Evolutionary conservation across 2,329 filamentous ascomycete species (phyloP).

Genomic region (Microdochium bolleyi): DNA sequence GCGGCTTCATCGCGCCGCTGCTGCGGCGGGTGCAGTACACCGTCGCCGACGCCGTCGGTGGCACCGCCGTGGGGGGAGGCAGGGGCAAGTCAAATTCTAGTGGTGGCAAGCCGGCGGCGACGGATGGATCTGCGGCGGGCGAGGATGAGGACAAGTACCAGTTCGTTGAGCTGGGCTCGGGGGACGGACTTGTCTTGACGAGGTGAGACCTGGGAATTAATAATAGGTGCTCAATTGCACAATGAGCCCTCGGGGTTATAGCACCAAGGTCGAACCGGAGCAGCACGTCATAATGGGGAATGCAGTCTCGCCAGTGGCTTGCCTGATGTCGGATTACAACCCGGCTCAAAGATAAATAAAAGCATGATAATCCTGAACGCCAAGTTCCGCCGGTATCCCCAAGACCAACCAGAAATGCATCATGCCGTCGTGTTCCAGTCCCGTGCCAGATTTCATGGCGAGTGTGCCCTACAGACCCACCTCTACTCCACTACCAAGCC

Average conservation of each 20-base stretch:
- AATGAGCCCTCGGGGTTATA: not conserved
- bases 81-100: constrained; percentile 19
- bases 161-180: constrained; percentile 47
- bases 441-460: not conserved
- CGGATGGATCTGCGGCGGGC: constrained; percentile 9
- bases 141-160: constrained; percentile 28
- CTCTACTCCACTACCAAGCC: constrained; percentile 50
- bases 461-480: not conserved
- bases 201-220: not conserved
- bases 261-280: too few relatives aligned
- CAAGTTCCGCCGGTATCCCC: not conserved
- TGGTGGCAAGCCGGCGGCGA: constrained; percentile 13
- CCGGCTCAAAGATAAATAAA: too few relatives aligned
- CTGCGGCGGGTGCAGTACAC: constrained; percentile 34
- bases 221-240: too few relatives aligned
- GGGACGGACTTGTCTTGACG: constrained; percentile 42
- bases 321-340: too few relatives aligned
- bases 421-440: not conserved
- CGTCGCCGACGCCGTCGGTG: constrained; percentile 28
- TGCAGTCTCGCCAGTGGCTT: too few relatives aligned
- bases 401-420: not conserved
- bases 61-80: not conserved
- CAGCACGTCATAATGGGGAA: too few relatives aligned
- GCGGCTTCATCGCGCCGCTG: constrained; percentile 46
- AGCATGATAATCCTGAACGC: not conserved